Base-by-base conservation (phyloP, 306 rosid genomes). In the Acacia acuminata region DNA sequence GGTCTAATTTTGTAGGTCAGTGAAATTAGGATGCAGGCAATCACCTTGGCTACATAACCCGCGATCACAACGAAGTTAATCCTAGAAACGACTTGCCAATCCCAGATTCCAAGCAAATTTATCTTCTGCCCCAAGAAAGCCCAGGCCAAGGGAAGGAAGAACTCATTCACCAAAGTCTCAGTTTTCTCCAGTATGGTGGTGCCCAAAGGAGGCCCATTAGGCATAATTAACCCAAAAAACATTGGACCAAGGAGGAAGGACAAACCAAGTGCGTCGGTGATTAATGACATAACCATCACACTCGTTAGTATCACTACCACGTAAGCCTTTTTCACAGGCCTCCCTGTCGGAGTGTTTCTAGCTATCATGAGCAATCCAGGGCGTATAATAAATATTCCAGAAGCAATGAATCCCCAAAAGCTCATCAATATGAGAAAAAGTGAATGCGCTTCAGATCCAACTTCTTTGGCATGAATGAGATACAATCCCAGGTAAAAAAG, bases 151-250 rank as follows among this genome's bases (percentile, higher is more conserved):
- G 90, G 84, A 81, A 81, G n/a, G 8, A 87, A 50, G n/a, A 87
- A 13, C 38, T 87, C 79, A 0, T 16, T 10, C 6, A 78, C 3
- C 25, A 84, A 1, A 4, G 27, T 2, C 38, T 87, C 84, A 43
- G 38, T 19, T 61, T 10, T 87, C 63, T 84, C 87, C n/a, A 78
- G 7, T 0, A 87, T 3, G 9, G 85, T 81, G 17, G 90, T 81
- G 3, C 82, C 90, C 67, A 87, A 48, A 2, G 90, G 90, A 0
- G 84, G 84, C 32, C 90, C 90, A 75, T 44, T 81, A 1, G 90
- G 90, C 36, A 81, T 71, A 20, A 75, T 50, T 44, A 87, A 61
- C 16, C 90, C 90, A 19, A 40, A 84, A 22, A 87, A 0, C 8
- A 38, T 11, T 24, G 90, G 90, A 7, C 90, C 90, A 0, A 69